phyloP scores from a whole-genome alignment of 1,139 yeast genomes.

The Kluyveromyces marxianus region DNA sequence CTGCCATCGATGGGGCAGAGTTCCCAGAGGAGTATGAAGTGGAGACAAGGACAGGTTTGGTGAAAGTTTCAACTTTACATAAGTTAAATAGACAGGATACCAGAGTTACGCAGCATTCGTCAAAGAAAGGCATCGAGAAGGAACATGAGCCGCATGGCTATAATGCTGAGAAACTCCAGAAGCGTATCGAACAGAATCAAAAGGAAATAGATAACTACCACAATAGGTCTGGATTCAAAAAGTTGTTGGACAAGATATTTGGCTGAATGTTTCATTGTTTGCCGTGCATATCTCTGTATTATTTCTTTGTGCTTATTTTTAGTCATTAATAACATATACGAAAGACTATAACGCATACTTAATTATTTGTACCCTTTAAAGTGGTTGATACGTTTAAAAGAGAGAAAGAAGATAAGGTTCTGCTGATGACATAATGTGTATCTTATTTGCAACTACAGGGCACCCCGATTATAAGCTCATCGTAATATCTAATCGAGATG shows the following conservation, averaged over 20 bases:
- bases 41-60: constrained; percentile 74
- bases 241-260: constrained; percentile 22
- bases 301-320: no score
- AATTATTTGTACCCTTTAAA: no score
- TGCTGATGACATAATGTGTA: constrained; percentile 45
- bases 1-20: constrained; percentile 22
- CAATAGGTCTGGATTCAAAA: constrained; percentile 19
- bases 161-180: constrained; percentile 19
- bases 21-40: constrained; percentile 78
- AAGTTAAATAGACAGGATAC: constrained; percentile 20
- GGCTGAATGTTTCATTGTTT: constrained; percentile 8
- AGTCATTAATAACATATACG: no score
- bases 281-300: neutral
- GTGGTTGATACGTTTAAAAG: neutral
- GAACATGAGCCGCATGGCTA: constrained; percentile 7
- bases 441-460: constrained; percentile 49
- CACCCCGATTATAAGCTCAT: constrained; percentile 65
- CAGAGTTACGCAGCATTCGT: constrained; percentile 9
- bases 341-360: no score
- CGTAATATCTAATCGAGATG: constrained; percentile 79
- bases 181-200: constrained; percentile 28
- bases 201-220: constrained; percentile 24
- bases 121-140: neutral
- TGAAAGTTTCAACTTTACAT: constrained; percentile 29
- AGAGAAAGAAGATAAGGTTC: neutral